These are phyloP conservation scores for Penicillium sp. DNA, from an alignment of 2,329 filamentous ascomycete species.

Conservation along the genomic window DNA sequence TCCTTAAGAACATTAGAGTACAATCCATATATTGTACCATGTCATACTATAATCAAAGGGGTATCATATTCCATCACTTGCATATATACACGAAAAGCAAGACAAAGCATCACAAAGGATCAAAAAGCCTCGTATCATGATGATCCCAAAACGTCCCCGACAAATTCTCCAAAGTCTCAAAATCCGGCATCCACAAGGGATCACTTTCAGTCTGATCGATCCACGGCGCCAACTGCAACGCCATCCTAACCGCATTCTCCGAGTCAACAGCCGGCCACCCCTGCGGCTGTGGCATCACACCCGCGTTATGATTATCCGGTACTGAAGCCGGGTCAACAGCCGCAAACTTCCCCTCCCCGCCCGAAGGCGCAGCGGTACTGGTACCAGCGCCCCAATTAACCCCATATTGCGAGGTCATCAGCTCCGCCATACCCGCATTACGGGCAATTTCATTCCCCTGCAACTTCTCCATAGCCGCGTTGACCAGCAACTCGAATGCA, in stretches of 20 bases:
- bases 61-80: not conserved
- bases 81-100: not conserved
- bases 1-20: not conserved
- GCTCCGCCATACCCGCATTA: constrained; percentile 39
- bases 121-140: constrained; percentile 29
- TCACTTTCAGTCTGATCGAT: constrained; percentile 37
- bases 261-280: constrained; percentile 22
- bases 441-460: constrained; percentile 38
- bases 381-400: too few relatives aligned
- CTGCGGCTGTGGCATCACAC: constrained; percentile 1
- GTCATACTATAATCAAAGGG: not conserved
- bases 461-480: constrained; percentile 47
- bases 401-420: constrained; percentile 39
- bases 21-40: not conserved
- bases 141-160: constrained; percentile 31
- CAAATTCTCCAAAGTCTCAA: constrained; percentile 36
- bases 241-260: constrained; percentile 39
- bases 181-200: constrained; percentile 41
- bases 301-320: constrained; percentile 13
- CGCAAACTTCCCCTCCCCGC: constrained; percentile 16
- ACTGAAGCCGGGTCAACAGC: constrained; percentile 11
- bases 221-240: constrained; percentile 40
- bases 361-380: constrained; percentile 14
- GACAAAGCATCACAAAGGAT: constrained; percentile 22
- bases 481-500: constrained; percentile 48